Conservation (phyloP, 1,284 basidiomycete genomes). For the Xanthoconium separans region DNA sequence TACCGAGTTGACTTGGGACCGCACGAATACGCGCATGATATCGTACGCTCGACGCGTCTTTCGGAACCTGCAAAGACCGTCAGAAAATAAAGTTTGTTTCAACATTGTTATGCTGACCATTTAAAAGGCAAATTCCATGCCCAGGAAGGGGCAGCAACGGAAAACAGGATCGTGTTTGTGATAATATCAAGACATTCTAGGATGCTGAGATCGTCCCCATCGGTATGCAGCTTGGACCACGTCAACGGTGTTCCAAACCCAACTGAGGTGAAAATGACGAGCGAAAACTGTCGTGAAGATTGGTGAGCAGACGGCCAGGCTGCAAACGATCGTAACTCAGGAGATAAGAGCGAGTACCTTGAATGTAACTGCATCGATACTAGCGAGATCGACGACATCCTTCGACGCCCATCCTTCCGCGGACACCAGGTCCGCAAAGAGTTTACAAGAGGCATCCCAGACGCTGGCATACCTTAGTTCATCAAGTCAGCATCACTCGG, state of each 20-base stretch:
- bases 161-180: constrained; percentile 31
- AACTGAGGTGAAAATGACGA: constrained; percentile 49
- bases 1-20: constrained; percentile 38
- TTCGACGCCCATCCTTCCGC: constrained; percentile 42
- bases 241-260: constrained; percentile 50
- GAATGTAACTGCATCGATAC: constrained; percentile 41
- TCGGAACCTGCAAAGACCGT: constrained; percentile 15
- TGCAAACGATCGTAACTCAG: background rate
- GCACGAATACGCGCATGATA: constrained; percentile 39
- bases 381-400: constrained; percentile 36
- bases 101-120: background rate
- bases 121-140: background rate
- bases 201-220: constrained; percentile 40
- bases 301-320: background rate
- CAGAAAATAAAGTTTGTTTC: constrained; percentile 5
- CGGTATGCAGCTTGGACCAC: constrained; percentile 38
- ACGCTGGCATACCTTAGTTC: constrained; percentile 25
- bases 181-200: constrained; percentile 43
- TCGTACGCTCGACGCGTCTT: constrained; percentile 28
- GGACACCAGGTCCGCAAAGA: constrained; percentile 39
- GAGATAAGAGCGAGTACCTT: constrained; percentile 33
- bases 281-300: constrained; percentile 37
- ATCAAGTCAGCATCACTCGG: background rate
- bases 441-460: constrained; percentile 39
- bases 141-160: constrained; percentile 32